Conservation (phyloP, 2,329 filamentous ascomycete genomes). For the Venturia asperata region DNA sequence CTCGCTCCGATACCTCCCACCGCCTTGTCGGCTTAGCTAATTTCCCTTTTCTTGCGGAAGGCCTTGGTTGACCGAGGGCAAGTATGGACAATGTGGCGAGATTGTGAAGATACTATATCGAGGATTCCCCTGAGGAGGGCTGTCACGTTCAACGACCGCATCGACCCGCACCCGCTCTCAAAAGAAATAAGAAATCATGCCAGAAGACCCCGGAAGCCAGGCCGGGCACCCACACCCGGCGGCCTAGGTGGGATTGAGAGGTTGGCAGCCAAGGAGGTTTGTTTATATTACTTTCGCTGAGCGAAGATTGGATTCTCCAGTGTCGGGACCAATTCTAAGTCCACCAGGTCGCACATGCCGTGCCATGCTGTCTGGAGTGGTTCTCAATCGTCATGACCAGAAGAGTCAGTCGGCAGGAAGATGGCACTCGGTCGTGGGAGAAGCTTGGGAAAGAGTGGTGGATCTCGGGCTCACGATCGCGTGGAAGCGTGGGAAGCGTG, state of each 20-base stretch:
- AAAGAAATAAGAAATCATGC: constrained; percentile 1
- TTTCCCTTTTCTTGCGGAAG: too few species aligned
- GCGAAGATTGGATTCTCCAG: background rate
- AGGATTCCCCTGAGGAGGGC: background rate
- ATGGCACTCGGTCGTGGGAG: background rate
- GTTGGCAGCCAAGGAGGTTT: background rate
- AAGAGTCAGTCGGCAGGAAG: background rate
- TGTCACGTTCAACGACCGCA: background rate
- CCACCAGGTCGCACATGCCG: background rate
- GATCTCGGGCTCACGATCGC: background rate
- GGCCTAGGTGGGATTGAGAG: background rate
- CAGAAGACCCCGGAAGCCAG: background rate
- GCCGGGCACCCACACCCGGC: background rate
- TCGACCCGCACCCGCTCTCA: background rate
- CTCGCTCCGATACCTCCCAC: too few species aligned
- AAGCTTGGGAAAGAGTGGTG: background rate
- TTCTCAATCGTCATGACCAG: background rate
- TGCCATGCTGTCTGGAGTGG: background rate
- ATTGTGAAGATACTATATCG: background rate
- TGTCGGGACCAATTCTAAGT: background rate
- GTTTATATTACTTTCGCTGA: constrained; percentile 1
- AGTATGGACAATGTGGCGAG: background rate
- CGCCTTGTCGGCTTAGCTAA: too few species aligned
- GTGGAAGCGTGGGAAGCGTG: background rate
- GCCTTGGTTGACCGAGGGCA: background rate